These are phyloP conservation scores for Nothomitra cinnamomea DNA, from an alignment of 2,329 filamentous ascomycete genomes.

Conservation along the genomic window DNA sequence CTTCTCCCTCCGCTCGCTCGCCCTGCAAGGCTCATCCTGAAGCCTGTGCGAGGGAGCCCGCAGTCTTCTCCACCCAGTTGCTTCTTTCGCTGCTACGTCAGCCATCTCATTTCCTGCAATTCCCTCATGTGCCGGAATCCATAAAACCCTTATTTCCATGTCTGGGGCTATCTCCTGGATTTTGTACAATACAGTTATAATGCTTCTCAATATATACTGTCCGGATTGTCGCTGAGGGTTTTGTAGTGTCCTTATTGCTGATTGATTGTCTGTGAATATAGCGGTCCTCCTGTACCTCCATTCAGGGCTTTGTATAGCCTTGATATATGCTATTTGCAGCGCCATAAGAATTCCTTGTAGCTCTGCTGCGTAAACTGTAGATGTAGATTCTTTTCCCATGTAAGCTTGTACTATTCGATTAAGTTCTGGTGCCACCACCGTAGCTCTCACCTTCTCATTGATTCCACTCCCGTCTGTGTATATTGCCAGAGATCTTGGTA, in stretches of 20 bases:
- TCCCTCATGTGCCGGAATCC: conserved; percentile 9
- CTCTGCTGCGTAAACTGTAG: background rate
- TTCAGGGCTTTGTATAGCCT: background rate
- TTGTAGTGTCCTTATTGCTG: no score
- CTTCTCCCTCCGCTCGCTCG: background rate
- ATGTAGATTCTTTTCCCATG: background rate
- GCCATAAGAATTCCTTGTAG: background rate
- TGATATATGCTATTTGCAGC: background rate
- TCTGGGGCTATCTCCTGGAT: conserved; percentile 1
- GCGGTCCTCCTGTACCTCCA: background rate
- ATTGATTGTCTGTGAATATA: conserved; percentile 12
- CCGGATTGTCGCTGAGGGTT: no score
- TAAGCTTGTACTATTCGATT: background rate
- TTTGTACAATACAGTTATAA: background rate
- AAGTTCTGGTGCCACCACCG: background rate
- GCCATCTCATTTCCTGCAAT: conserved; percentile 11
- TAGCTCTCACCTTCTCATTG: background rate
- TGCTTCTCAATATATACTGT: no score
- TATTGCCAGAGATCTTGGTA: background rate
- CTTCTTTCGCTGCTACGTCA: no score
- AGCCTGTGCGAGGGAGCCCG: background rate
- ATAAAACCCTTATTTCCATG: conserved; percentile 8
- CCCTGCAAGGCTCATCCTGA: background rate
- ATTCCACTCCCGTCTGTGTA: background rate
- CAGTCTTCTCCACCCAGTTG: conserved; percentile 8